A percentile compares a stretch with the other conserved stretches of the same genome.
phyloP scores from a whole-genome alignment of 257 asterid species.

The Solanum corneliomulleri region DNA sequence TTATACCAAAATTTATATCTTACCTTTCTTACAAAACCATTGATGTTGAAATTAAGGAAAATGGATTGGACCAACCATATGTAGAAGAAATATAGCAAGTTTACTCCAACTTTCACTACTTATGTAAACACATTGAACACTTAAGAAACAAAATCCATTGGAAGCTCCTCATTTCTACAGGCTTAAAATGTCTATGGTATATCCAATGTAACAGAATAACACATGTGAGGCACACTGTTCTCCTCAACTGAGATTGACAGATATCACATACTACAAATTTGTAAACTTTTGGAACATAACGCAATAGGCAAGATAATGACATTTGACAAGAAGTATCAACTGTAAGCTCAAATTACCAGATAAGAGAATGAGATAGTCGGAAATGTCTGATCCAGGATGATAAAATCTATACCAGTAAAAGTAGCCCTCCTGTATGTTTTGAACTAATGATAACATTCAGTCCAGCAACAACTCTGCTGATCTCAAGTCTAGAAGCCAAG shows the following conservation, averaged over 20 bases:
- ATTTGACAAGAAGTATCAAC: background rate
- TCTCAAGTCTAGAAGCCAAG: background rate
- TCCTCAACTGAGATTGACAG: background rate
- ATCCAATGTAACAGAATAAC: background rate
- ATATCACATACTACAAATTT: background rate
- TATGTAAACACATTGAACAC: background rate
- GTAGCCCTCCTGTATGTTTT: background rate
- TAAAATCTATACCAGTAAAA: background rate
- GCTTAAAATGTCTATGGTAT: background rate
- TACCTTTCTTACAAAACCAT: background rate
- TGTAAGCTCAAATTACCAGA: background rate
- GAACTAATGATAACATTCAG: background rate
- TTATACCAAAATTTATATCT: background rate
- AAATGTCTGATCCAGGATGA: background rate
- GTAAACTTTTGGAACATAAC: background rate
- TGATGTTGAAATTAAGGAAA: background rate
- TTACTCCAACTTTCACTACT: background rate
- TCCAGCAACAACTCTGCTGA: background rate
- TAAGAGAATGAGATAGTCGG: background rate
- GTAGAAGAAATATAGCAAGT: background rate
- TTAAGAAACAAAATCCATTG: background rate
- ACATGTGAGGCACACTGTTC: background rate
- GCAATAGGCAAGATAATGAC: background rate
- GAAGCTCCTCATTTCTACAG: background rate
- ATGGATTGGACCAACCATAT: background rate